A percentile compares a stretch with the other conserved stretches of the same genome.
Conservation (phyloP, 139 green algal genomes). For the Mesotaenium endlicherianum region DNA sequence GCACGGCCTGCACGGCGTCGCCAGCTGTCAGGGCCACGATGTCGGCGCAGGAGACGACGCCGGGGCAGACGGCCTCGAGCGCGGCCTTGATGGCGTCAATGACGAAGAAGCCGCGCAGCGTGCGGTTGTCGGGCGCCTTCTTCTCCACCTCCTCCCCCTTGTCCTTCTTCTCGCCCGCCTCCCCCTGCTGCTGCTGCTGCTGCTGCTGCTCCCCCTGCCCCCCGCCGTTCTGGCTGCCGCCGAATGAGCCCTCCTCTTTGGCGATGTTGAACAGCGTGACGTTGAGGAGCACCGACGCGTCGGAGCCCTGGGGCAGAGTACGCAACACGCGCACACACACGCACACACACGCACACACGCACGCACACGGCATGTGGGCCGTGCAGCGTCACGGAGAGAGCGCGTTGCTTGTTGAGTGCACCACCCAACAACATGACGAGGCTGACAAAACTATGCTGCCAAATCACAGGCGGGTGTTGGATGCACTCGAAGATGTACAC, state of each 20-base stretch:
- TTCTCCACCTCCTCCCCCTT: constrained; percentile 18
- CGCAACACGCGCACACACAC: background rate
- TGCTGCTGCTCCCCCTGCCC: too few species aligned
- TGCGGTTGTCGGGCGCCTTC: background rate
- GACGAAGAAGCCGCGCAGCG: background rate
- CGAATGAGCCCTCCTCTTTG: too few species aligned
- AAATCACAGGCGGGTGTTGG: background rate
- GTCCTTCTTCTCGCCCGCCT: too few species aligned
- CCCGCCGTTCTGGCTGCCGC: too few species aligned
- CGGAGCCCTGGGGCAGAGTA: background rate
- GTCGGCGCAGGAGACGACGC: constrained; percentile 10
- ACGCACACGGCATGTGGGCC: too few species aligned
- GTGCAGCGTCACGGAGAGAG: too few species aligned
- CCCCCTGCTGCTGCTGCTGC: too few species aligned
- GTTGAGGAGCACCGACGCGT: constrained; percentile 1
- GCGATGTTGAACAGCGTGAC: background rate
- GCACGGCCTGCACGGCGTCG: background rate
- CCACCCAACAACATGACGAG: too few species aligned
- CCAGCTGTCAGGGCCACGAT: background rate
- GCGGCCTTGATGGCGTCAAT: background rate
- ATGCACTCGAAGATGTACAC: background rate
- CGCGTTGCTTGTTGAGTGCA: too few species aligned
- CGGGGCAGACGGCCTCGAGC: background rate
- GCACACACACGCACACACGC: background rate
- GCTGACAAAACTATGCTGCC: too few species aligned